Evolutionary conservation across 2,329 filamentous ascomycete species (phyloP).

Genomic region (Aspergillus unguis): DNA sequence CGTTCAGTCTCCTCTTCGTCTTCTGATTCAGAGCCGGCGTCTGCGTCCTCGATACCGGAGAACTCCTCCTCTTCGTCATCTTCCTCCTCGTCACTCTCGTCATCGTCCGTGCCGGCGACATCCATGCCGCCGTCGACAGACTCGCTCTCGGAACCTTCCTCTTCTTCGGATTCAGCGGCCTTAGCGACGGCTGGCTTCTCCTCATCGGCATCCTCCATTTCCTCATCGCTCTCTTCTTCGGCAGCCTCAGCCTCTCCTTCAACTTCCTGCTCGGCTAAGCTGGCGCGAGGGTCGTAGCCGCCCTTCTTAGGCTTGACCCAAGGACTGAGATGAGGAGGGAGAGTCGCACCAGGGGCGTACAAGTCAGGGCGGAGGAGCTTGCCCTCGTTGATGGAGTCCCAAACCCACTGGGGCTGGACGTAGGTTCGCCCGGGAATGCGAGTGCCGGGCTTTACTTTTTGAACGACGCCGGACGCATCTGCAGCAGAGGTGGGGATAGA

Average conservation of each 20-base stretch:
- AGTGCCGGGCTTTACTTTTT: constrained; percentile 57
- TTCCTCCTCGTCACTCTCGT: constrained; percentile 46
- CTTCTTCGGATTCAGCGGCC: constrained; percentile 41
- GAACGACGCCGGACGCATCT: constrained; percentile 35
- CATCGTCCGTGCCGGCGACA: constrained; percentile 46
- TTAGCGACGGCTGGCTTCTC: constrained; percentile 21
- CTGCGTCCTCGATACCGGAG: constrained; percentile 51
- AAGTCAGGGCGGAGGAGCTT: constrained; percentile 81
- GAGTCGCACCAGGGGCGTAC: constrained; percentile 82
- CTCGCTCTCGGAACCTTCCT: constrained; percentile 45
- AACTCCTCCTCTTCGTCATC: constrained; percentile 47
- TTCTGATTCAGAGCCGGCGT: constrained; percentile 47
- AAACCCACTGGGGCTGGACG: constrained; percentile 96
- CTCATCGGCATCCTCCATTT: constrained; percentile 34
- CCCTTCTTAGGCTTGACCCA: constrained; percentile 87
- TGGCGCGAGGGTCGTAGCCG: constrained; percentile 84
- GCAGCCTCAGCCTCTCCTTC: constrained; percentile 78
- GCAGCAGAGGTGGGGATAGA: constrained; percentile 43
- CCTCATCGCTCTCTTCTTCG: constrained; percentile 49
- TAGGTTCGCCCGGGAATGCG: constrained; percentile 90
- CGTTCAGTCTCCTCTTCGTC: constrained; percentile 62
- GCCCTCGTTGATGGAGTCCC: constrained; percentile 93
- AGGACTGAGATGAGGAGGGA: constrained; percentile 92
- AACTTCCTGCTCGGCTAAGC: constrained; percentile 81
- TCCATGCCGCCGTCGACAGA: constrained; percentile 49